Percentiles rank a stretch among this genome's conserved stretches.
These are phyloP conservation scores for Trichoderma polysporum DNA, from an alignment of 2,329 filamentous ascomycete genomes.

Conservation along the genomic window DNA sequence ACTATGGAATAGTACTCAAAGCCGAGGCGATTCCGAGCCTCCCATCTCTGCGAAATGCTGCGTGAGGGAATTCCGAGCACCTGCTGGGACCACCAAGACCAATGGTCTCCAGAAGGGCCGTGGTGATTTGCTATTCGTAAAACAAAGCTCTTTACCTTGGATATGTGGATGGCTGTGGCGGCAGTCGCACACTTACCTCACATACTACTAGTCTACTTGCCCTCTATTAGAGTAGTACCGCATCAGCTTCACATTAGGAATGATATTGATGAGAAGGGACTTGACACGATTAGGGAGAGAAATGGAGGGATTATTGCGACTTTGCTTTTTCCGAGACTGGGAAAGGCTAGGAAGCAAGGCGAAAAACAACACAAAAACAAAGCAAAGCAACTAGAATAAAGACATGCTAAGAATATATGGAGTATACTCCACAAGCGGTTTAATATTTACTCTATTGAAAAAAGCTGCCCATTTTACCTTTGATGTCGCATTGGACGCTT, in stretches of 20 bases:
- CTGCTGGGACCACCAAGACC: conserved; percentile 20
- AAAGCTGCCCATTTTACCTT: background rate
- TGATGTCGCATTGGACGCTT: background rate
- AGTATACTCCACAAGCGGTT: conserved; percentile 1
- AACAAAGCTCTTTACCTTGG: conserved; percentile 2
- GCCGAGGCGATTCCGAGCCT: conserved; percentile 4
- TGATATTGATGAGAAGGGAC: conserved; percentile 4
- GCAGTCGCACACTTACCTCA: conserved; percentile 11
- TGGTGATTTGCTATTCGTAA: conserved; percentile 12
- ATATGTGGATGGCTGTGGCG: conserved; percentile 7
- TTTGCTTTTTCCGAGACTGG: background rate
- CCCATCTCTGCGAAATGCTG: conserved; percentile 12
- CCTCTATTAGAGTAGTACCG: conserved; percentile 14
- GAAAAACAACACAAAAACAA: background rate
- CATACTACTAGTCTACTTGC: conserved; percentile 16
- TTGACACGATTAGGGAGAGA: background rate
- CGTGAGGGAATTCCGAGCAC: conserved; percentile 32
- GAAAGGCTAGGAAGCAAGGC: background rate
- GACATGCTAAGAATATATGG: background rate
- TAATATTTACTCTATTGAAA: background rate
- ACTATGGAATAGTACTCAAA: background rate
- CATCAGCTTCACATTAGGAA: conserved; percentile 13
- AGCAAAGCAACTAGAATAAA: conserved; percentile 8
- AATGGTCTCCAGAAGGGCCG: conserved; percentile 18
- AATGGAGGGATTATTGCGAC: background rate